These are phyloP conservation scores for Paspalum vaginatum DNA, from an alignment of 176 grass and related monocot genomes.

Conservation along the genomic window DNA sequence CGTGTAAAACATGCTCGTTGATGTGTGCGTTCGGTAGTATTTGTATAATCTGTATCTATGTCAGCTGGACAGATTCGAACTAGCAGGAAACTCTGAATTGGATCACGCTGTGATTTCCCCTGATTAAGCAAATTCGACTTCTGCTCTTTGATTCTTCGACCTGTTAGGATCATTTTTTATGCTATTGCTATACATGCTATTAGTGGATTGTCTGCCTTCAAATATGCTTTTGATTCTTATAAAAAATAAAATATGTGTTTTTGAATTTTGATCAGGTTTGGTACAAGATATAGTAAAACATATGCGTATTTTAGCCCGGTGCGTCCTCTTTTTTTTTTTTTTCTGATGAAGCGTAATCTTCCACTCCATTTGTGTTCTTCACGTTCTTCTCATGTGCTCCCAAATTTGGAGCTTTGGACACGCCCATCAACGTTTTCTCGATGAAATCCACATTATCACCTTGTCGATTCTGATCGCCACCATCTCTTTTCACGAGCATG, in stretches of 20 bases:
- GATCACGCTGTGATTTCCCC: not conserved
- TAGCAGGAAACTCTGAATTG: not conserved
- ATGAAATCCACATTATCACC: not conserved
- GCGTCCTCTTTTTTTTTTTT: not conserved
- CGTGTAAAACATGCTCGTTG: not conserved
- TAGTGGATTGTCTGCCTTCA: not conserved
- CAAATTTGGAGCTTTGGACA: not conserved
- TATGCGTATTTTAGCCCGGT: not conserved
- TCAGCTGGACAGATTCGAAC: not conserved
- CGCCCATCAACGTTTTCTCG: too few species aligned
- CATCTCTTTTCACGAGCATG: not conserved
- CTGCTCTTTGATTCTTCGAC: not conserved
- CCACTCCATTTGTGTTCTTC: not conserved
- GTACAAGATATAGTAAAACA: not conserved
- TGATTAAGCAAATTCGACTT: not conserved
- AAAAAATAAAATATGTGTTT: not conserved
- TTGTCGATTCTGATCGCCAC: not conserved
- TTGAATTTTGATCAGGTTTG: conserved; percentile 10
- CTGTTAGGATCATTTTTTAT: not conserved
- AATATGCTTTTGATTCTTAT: not conserved
- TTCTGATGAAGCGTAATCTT: not conserved
- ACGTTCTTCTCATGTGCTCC: not conserved
- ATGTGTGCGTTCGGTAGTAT: not conserved
- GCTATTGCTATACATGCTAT: not conserved
- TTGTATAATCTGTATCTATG: not conserved